These are phyloP conservation scores for Fraxinus angustifolia DNA, from an alignment of 305 asterid species.

Conservation along the genomic window DNA sequence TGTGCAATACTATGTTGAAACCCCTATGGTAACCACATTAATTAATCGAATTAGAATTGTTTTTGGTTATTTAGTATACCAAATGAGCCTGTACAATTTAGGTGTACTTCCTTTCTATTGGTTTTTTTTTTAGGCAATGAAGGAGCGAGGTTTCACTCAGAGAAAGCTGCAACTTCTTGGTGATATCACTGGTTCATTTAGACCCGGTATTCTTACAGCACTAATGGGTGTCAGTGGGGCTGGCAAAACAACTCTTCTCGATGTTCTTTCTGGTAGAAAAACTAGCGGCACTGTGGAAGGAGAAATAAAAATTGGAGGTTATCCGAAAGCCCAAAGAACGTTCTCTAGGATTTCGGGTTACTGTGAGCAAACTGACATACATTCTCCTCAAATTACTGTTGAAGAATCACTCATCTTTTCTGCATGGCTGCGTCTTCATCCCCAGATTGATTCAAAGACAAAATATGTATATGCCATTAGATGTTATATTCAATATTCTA, in stretches of 20 bases:
- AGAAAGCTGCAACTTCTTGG: conserved; percentile 52
- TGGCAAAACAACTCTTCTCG: conserved; percentile 81
- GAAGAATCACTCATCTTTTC: conserved; percentile 77
- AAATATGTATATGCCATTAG: conserved; percentile 52
- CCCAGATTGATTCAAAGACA: conserved; percentile 48
- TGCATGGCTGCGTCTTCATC: conserved; percentile 83
- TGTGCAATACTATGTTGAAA: conserved; percentile 58
- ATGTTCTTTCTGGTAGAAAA: conserved; percentile 79
- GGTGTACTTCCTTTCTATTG: conserved; percentile 5
- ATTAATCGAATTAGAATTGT: not conserved
- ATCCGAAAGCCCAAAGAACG: conserved; percentile 64
- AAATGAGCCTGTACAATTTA: not conserved
- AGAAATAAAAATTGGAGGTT: conserved; percentile 62
- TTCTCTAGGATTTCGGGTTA: conserved; percentile 79
- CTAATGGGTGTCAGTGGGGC: conserved; percentile 90
- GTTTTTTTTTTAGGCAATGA: conserved; percentile 47
- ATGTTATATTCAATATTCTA: not conserved
- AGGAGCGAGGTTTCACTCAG: conserved; percentile 48
- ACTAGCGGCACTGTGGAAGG: conserved; percentile 68
- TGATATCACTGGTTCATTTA: conserved; percentile 61
- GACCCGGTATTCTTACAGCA: conserved; percentile 74
- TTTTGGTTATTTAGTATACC: not conserved
- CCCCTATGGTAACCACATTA: conserved; percentile 42
- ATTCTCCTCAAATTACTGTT: conserved; percentile 73
- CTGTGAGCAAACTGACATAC: conserved; percentile 82